These are phyloP conservation scores for Penicillium silybi DNA, from an alignment of 495 filamentous ascomycete genomes.

Conservation along the genomic window DNA sequence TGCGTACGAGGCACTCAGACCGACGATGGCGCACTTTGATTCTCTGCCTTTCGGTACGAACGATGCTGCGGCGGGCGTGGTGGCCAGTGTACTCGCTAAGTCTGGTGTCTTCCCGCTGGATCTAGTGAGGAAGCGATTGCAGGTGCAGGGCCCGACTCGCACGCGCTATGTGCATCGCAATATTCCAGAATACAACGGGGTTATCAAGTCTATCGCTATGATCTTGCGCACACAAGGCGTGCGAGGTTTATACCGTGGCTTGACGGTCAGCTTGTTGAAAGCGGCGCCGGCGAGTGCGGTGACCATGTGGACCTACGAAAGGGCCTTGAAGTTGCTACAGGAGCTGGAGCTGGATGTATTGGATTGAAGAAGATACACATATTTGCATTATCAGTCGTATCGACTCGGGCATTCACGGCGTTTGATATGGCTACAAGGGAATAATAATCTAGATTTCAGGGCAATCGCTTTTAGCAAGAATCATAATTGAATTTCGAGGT, in stretches of 20 bases:
- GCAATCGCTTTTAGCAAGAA: not conserved
- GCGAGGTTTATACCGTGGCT: slow-evolving; percentile 80
- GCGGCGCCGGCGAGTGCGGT: slow-evolving; percentile 91
- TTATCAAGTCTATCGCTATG: slow-evolving; percentile 56
- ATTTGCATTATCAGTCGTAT: not conserved
- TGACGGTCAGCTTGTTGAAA: slow-evolving; percentile 87
- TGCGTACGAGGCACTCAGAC: slow-evolving; percentile 70
- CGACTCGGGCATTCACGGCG: slow-evolving; percentile 8
- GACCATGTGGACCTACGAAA: slow-evolving; percentile 98
- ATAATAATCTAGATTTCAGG: not conserved
- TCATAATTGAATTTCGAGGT: slow-evolving; percentile 3
- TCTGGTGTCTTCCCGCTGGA: slow-evolving; percentile 93
- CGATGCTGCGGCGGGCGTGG: slow-evolving; percentile 75
- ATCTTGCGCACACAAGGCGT: slow-evolving; percentile 72
- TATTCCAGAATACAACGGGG: slow-evolving; percentile 78
- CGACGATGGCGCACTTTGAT: slow-evolving; percentile 46
- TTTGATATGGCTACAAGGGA: not conserved
- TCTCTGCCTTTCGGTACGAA: slow-evolving; percentile 66
- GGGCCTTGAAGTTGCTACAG: slow-evolving; percentile 56
- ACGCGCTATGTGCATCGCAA: slow-evolving; percentile 75
- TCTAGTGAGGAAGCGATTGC: slow-evolving; percentile 84
- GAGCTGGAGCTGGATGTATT: slow-evolving; percentile 35
- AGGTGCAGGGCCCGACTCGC: slow-evolving; percentile 90
- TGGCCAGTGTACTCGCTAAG: slow-evolving; percentile 78
- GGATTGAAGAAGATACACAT: slow-evolving; percentile 1